These are phyloP conservation scores for Leishmania gerbilli DNA, from an alignment of 208 protist genomes.

Conservation along the genomic window DNA sequence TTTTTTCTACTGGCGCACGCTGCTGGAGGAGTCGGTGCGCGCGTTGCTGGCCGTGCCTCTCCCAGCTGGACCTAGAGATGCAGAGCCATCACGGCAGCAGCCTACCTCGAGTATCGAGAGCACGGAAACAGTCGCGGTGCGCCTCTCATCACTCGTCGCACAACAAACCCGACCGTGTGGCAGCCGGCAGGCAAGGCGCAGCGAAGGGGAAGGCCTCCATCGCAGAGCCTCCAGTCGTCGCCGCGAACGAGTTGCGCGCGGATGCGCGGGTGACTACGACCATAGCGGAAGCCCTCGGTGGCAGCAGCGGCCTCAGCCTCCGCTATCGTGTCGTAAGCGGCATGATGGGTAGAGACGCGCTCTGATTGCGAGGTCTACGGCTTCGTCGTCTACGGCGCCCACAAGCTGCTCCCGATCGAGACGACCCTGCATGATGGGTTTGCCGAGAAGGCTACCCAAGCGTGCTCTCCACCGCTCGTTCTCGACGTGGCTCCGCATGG, in stretches of 20 bases:
- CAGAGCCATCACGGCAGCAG: not conserved
- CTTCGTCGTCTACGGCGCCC: conserved; percentile 18
- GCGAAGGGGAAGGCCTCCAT: conserved; percentile 33
- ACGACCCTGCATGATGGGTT: conserved; percentile 28
- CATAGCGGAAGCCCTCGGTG: conserved; percentile 20
- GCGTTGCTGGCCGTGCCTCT: conserved; percentile 28
- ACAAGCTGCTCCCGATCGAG: conserved; percentile 33
- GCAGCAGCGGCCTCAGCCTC: conserved; percentile 30
- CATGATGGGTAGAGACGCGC: not conserved
- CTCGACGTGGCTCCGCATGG: conserved; percentile 30
- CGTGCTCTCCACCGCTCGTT: conserved; percentile 35
- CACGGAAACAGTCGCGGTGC: not conserved
- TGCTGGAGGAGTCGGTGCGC: conserved; percentile 23
- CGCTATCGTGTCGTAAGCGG: conserved; percentile 31
- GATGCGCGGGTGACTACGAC: conserved; percentile 38
- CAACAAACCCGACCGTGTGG: not conserved
- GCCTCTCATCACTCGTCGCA: not conserved
- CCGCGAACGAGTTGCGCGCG: conserved; percentile 38
- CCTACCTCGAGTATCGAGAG: not conserved
- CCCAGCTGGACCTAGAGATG: not conserved
- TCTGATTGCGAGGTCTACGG: conserved; percentile 2
- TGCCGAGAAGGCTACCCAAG: conserved; percentile 26
- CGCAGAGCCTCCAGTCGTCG: conserved; percentile 14
- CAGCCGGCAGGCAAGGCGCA: not conserved
- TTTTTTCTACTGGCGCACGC: conserved; percentile 20